Evolutionary conservation across 1,284 basidiomycete species (phyloP), one percentile per base, ranked within the genome.

Genomic region (Marasmius oreades): DNA sequence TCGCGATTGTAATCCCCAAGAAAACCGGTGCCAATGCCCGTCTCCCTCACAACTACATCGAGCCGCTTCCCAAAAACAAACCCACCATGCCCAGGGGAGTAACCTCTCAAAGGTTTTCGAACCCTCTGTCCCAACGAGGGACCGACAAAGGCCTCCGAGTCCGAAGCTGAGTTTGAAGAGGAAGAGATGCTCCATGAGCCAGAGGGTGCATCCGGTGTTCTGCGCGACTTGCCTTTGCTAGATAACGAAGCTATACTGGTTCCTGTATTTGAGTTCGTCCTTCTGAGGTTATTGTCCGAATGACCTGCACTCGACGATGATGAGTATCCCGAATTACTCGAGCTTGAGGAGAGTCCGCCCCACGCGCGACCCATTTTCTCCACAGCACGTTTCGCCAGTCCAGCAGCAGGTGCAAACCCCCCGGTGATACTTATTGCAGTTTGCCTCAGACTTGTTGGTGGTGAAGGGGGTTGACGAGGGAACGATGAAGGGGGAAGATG

Each of bases 321-420:
- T 18, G 77, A 77, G 61, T 70, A 68, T 5, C 61, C 62, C 16
- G 76, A 71, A 59, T 67, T 64, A 58, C 68, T 69, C 20, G 77
- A 72, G 52, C 74, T 73, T 5, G 79, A 74, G 57, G 74, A 72
- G 52, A 80, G 71, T n/a, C 74, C 73, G 55, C 79, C 81, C 75
- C 77, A 82, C 37, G 82, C 82, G 52, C 82, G 79, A 48, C 84
- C 83, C 72, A 91, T 83, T 67, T 81, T 86, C 70, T 90, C 87
- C 4, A 87, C 86, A 2, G 88, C 88, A 59, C 85, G 80, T 62
- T 84, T 86, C 18, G 87, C 88, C n/a, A 87, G 74, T 8, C 85
- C 86, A 23, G 85, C 84, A 26, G 85, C 85, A 34, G 86, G 85
- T 2, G 81, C 83, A 55, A 88, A 74, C 37, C 83, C 79, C 52